Conservation (phyloP, 2,329 filamentous ascomycete species). For the Coniella lustricola region DNA sequence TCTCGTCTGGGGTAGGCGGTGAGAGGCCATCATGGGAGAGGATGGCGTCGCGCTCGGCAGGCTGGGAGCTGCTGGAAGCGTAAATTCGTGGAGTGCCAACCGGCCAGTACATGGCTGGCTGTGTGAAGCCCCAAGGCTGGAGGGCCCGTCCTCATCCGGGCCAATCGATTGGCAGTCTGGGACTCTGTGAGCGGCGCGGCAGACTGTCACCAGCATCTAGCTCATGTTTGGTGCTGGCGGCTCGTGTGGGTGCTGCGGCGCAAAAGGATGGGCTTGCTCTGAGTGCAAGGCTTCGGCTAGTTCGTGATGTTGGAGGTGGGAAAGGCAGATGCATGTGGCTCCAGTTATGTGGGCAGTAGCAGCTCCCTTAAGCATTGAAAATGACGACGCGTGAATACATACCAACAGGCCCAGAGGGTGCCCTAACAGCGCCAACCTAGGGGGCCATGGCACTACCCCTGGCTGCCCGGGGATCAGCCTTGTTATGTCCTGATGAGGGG, state of each 20-base stretch:
- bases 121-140: conserved; percentile 22
- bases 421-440: too few relatives aligned
- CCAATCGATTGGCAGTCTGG: conserved; percentile 9
- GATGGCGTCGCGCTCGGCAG: conserved; percentile 41
- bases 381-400: neutral
- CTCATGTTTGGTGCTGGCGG: conserved; percentile 9
- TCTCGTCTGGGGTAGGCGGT: conserved; percentile 22
- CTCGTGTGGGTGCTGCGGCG: neutral
- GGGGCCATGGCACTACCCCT: neutral
- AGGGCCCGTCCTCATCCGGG: conserved; percentile 27
- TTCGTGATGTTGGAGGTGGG: neutral
- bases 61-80: conserved; percentile 63
- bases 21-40: conserved; percentile 55
- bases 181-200: neutral
- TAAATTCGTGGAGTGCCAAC: conserved; percentile 78
- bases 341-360: neutral
- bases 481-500: neutral
- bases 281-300: neutral
- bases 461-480: conserved; percentile 2
- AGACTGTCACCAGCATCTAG: conserved; percentile 5
- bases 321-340: neutral
- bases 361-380: neutral
- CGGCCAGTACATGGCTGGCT: conserved; percentile 77
- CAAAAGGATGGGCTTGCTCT: neutral
- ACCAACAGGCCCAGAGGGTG: neutral